Evolutionary conservation across 73 alveolate genomes (phyloP).

Genomic region (Halteria grandinella): DNA sequence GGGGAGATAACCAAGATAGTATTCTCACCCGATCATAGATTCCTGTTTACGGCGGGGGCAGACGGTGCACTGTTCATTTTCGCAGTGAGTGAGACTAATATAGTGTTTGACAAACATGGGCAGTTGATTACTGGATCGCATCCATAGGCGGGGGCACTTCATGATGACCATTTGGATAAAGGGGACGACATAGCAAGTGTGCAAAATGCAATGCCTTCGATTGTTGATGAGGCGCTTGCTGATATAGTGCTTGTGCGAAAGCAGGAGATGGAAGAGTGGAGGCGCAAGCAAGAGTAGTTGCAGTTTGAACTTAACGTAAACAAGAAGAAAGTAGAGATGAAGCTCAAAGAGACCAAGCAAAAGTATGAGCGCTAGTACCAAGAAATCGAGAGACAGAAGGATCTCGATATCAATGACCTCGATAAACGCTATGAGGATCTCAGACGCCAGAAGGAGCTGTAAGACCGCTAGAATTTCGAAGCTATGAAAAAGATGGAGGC

Average conservation of each 20-base stretch:
- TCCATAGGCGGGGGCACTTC: too few species aligned
- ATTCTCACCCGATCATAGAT: conserved; percentile 84
- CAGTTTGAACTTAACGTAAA: conserved; percentile 74
- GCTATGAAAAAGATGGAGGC: conserved; percentile 82
- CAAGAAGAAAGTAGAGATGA: conserved; percentile 75
- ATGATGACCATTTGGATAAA: too few species aligned
- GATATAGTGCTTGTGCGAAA: conserved; percentile 84
- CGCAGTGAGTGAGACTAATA: conserved; percentile 66
- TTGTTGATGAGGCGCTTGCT: conserved; percentile 86
- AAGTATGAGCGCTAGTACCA: conserved; percentile 59
- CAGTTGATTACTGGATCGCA: too few species aligned
- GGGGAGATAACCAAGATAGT: conserved; percentile 83
- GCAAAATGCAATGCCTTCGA: conserved; percentile 41
- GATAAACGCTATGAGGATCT: conserved; percentile 82
- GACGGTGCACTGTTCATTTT: conserved; percentile 85
- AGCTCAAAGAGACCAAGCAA: conserved; percentile 61
- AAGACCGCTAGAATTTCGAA: conserved; percentile 79
- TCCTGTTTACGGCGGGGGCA: conserved; percentile 82
- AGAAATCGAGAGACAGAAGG: conserved; percentile 65
- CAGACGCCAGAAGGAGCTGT: conserved; percentile 65
- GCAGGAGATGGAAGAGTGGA: conserved; percentile 79
- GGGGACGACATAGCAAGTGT: too few species aligned
- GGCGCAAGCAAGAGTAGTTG: conserved; percentile 68
- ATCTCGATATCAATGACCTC: conserved; percentile 68
- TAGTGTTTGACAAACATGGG: conserved; percentile 31